Evolutionary conservation across 2,329 filamentous ascomycete genomes (phyloP).

Genomic region (Aspergillus sp.): DNA sequence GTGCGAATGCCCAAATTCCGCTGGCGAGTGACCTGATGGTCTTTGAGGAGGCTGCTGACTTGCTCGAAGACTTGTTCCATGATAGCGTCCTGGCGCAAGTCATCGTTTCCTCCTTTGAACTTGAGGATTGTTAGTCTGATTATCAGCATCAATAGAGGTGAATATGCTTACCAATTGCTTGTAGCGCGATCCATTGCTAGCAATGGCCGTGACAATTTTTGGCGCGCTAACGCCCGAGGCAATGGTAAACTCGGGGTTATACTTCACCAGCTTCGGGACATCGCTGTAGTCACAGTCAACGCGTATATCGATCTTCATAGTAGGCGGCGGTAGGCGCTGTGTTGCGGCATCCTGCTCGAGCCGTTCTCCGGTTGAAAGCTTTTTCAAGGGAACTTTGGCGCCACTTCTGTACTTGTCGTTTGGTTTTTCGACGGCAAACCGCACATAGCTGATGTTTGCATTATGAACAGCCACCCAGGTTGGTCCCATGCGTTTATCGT

Average conservation of each 20-base stretch:
- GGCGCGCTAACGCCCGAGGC: conserved; percentile 89
- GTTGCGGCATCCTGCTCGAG: conserved; percentile 65
- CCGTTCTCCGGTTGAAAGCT: conserved; percentile 62
- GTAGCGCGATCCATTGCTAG: conserved; percentile 74
- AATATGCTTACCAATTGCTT: conserved; percentile 70
- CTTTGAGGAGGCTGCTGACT: conserved; percentile 84
- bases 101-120: conserved; percentile 93
- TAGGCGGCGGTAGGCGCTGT: conserved; percentile 80
- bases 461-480: conserved; percentile 74
- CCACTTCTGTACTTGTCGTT: conserved; percentile 68
- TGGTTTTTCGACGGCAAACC: conserved; percentile 47
- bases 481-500: conserved; percentile 51
- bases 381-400: conserved; percentile 63
- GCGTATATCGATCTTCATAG: conserved; percentile 77
- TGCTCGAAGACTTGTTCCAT: conserved; percentile 99
- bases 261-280: conserved; percentile 71
- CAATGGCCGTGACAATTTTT: conserved; percentile 84
- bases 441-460: conserved; percentile 67
- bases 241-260: conserved; percentile 77
- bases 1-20: conserved; percentile 88
- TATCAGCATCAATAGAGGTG: not conserved
- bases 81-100: conserved; percentile 92
- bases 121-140: conserved; percentile 31
- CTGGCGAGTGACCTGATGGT: conserved; percentile 83
- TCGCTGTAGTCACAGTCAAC: conserved; percentile 72